Base-by-base conservation (phyloP, 257 asterid species). In the Solanum medicagineum region DNA sequence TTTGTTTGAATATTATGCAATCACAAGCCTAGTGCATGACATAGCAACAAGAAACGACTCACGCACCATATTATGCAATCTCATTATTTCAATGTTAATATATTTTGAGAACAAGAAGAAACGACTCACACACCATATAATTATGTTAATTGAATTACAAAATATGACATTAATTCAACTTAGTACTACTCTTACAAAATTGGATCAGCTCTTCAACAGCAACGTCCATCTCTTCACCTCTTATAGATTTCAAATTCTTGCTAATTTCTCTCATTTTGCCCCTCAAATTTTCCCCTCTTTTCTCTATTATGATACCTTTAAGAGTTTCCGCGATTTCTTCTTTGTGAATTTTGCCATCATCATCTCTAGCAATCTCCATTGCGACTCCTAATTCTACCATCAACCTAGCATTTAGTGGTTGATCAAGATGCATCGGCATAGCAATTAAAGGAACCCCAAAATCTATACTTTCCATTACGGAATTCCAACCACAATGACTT, bases 181-280 rank as follows among this genome's bases (percentile, higher is more conserved):
- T 36, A 42, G 24, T 17, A 56, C 65, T 65, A 63, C 32, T 82
- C 73, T 81, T 84, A 84, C 89, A 75, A 20, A 89, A 16, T 54
- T 80, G 63, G 9, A 40, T 54, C 26, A 90, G 77, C 81, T 80
- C 16, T 70, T 79, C 15, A 10, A 60, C 88, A 79, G 65, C 89
- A 13, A 1, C 66, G 10, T 60, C 32, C 68, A 60, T 60, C 68
- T 60, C 68, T 22, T 60, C 32, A 10, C 68, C 68, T 10, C 29
- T 60, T 22, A 60, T 10, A 60, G 16, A 60, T 10, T 60, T 10
- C 36, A 60, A 22, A 10, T 60, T 60, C 32, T 1, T 60, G 36
- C 3, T 60, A 11, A 60, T 60, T 1, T 22, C 68, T 60, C 68
- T 60, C 32, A 22, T 24, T 60, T 60, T 22, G 1, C 16, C 8